These are phyloP conservation scores for Colletotrichum caudatum DNA, from an alignment of 2,329 filamentous ascomycete genomes.

Conservation along the genomic window DNA sequence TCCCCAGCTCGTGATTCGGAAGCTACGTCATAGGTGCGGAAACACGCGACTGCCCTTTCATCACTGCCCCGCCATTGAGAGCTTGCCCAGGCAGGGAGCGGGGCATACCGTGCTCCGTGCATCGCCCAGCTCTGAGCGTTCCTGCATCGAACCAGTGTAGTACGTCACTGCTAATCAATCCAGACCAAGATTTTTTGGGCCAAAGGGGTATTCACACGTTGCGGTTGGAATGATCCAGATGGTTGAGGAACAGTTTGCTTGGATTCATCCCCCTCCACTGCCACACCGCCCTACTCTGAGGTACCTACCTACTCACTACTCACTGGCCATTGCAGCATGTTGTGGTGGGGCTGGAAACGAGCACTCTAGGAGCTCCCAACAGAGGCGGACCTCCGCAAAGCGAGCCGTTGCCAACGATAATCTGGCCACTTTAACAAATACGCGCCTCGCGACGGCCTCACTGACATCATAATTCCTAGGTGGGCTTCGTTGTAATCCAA, in stretches of 20 bases:
- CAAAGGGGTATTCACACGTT: constrained; percentile 37
- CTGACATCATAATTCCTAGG: constrained; percentile 14
- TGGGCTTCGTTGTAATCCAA: constrained; percentile 7
- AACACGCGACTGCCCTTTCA: constrained; percentile 41
- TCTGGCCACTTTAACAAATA: neutral
- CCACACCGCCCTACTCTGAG: constrained; percentile 8
- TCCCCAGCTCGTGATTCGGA: constrained; percentile 38
- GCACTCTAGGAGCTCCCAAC: constrained; percentile 6
- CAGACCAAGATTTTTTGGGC: constrained; percentile 34
- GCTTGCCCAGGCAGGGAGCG: constrained; percentile 37
- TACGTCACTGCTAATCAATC: constrained; percentile 38
- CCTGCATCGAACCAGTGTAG: constrained; percentile 36
- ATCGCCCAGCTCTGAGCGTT: constrained; percentile 35
- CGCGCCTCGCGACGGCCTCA: constrained; percentile 28
- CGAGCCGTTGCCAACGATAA: constrained; percentile 14
- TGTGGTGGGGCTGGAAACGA: constrained; percentile 21
- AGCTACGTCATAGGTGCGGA: constrained; percentile 43
- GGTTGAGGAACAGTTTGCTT: constrained; percentile 20
- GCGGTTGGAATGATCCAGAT: constrained; percentile 39
- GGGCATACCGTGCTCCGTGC: constrained; percentile 37
- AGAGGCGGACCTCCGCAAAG: constrained; percentile 8
- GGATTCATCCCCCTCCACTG: neutral
- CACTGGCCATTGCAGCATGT: constrained; percentile 15
- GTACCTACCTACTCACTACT: constrained; percentile 27
- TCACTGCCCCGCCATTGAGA: constrained; percentile 42